Conservation (phyloP, 2,329 filamentous ascomycete species). For the Ceratocystis ficicola region DNA sequence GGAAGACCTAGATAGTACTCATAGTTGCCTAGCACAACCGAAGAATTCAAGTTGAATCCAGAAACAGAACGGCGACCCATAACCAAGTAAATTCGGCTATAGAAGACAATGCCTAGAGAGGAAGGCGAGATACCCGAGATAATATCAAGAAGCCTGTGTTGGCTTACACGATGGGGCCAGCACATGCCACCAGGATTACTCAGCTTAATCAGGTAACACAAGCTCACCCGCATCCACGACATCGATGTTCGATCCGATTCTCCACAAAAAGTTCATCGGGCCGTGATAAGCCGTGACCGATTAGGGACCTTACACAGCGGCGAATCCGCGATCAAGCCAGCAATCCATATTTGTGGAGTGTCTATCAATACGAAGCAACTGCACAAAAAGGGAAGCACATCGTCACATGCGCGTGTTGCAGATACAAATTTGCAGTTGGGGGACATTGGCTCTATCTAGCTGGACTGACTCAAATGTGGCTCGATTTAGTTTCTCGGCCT, state of each 20-base stretch:
- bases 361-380: background rate
- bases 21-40: constrained; percentile 6
- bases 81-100: background rate
- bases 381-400: background rate
- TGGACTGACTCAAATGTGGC: no score
- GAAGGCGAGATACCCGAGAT: background rate
- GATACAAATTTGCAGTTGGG: no score
- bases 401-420: background rate
- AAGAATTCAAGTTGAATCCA: background rate
- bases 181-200: background rate
- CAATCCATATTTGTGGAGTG: no score
- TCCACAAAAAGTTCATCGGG: background rate
- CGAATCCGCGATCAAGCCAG: background rate
- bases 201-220: background rate
- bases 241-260: background rate
- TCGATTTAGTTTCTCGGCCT: no score
- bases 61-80: background rate
- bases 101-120: background rate
- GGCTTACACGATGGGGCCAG: no score
- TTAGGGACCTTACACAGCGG: background rate
- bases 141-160: background rate
- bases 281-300: background rate
- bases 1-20: background rate
- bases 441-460: no score
- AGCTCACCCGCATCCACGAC: background rate